Evolutionary conservation across 2,329 filamentous ascomycete species (phyloP).

Genomic region (Aspergillus pseudoterreus): DNA sequence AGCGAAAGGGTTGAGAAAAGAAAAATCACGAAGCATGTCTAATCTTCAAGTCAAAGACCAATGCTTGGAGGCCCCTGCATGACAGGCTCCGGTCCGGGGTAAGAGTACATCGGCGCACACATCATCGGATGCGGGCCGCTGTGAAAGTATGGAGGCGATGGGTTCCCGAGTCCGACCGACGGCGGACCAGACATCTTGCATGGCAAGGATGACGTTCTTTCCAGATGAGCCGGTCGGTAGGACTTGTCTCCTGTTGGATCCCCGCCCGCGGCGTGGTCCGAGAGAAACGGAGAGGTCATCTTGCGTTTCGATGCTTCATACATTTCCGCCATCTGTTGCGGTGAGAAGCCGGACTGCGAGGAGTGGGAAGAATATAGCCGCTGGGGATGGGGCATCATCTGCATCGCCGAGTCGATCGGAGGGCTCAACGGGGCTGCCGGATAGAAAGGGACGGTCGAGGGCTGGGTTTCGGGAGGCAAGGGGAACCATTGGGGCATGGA

Average conservation of each 20-base stretch:
- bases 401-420: conserved; percentile 22
- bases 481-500: conserved; percentile 28
- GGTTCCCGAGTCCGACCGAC: conserved; percentile 15
- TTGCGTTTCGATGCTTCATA: conserved; percentile 23
- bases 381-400: conserved; percentile 19
- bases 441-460: conserved; percentile 21
- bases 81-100: conserved; percentile 21
- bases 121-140: conserved; percentile 23
- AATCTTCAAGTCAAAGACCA: conserved; percentile 5
- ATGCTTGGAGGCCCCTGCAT: conserved; percentile 20
- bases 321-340: conserved; percentile 17
- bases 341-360: conserved; percentile 12
- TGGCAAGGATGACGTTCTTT: conserved; percentile 16
- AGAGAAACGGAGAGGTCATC: conserved; percentile 26
- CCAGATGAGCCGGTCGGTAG: conserved; percentile 10
- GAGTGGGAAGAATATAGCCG: conserved; percentile 20
- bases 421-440: conserved; percentile 21
- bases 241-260: conserved; percentile 17
- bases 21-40: conserved; percentile 3
- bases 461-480: conserved; percentile 24
- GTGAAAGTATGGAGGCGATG: conserved; percentile 21
- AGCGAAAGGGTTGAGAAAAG: conserved; percentile 1
- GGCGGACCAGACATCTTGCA: conserved; percentile 13
- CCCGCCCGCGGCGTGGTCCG: conserved; percentile 18
- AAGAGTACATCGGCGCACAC: conserved; percentile 27